Conservation (phyloP, 1,284 basidiomycete species). For the Neolentinus lepideus region DNA sequence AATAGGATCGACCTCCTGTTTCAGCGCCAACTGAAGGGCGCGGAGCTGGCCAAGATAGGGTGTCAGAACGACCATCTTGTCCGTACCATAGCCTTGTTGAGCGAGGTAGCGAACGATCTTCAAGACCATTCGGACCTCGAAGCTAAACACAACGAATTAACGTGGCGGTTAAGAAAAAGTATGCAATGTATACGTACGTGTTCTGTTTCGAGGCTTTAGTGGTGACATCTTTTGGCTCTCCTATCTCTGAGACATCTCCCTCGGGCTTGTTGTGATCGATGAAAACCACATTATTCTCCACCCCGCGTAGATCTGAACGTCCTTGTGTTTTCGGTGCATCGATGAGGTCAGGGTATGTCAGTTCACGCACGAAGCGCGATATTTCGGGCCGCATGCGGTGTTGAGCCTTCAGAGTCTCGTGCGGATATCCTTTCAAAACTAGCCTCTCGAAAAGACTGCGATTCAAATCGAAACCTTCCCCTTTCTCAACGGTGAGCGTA, state of each 20-base stretch:
- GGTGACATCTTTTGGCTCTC: slow-evolving; percentile 35
- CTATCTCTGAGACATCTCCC: slow-evolving; percentile 32
- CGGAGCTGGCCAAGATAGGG: slow-evolving; percentile 63
- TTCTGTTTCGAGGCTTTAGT: slow-evolving; percentile 44
- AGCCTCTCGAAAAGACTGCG: slow-evolving; percentile 60
- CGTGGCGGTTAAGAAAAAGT: slow-evolving; percentile 2
- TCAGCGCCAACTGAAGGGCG: slow-evolving; percentile 35
- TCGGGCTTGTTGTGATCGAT: slow-evolving; percentile 52
- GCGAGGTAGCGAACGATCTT: slow-evolving; percentile 57
- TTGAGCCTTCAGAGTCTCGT: slow-evolving; percentile 45
- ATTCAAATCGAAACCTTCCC: slow-evolving; percentile 57
- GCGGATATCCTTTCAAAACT: slow-evolving; percentile 54
- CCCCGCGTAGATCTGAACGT: slow-evolving; percentile 43
- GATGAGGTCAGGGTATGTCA: slow-evolving; percentile 57
- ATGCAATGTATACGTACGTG: slow-evolving; percentile 40
- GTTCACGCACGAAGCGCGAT: slow-evolving; percentile 43
- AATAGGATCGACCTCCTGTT: slow-evolving; percentile 45
- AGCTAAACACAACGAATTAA: not conserved
- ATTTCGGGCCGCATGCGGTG: slow-evolving; percentile 71
- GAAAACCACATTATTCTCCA: slow-evolving; percentile 52
- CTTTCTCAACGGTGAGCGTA: slow-evolving; percentile 53
- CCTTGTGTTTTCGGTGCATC: slow-evolving; percentile 42
- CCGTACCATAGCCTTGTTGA: slow-evolving; percentile 58
- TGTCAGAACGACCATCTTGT: slow-evolving; percentile 53
- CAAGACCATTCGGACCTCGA: slow-evolving; percentile 52